Conservation (phyloP, 352 stramenopile species). For the Phytophthora aleatoria region DNA sequence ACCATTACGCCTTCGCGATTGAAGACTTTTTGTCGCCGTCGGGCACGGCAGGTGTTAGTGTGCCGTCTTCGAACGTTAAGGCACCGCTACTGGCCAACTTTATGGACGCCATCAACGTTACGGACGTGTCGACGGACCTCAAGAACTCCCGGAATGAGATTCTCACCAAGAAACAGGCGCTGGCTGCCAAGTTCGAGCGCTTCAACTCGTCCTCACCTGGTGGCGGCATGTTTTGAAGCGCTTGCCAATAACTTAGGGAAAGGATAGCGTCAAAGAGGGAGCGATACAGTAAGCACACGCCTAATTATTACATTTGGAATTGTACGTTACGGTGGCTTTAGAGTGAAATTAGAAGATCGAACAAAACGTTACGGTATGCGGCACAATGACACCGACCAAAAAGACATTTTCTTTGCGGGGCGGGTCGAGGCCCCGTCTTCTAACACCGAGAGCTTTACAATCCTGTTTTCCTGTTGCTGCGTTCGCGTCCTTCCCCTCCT, state of each 20-base stretch:
- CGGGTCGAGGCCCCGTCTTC: slow-evolving; percentile 36
- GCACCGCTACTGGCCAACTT: slow-evolving; percentile 86
- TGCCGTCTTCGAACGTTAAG: slow-evolving; percentile 83
- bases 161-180: slow-evolving; percentile 88
- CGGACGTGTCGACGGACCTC: slow-evolving; percentile 85
- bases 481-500: slow-evolving; percentile 11
- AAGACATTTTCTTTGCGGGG: slow-evolving; percentile 34
- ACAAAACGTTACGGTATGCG: slow-evolving; percentile 11
- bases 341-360: not conserved
- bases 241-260: slow-evolving; percentile 2
- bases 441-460: slow-evolving; percentile 46
- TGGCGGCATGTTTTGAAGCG: slow-evolving; percentile 56
- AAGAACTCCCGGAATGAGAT: slow-evolving; percentile 88
- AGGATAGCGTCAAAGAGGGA: slow-evolving; percentile 13
- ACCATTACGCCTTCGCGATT: slow-evolving; percentile 93
- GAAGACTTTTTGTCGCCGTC: slow-evolving; percentile 83
- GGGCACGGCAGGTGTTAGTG: slow-evolving; percentile 25
- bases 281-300: slow-evolving; percentile 35
- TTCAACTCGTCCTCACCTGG: slow-evolving; percentile 65
- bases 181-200: slow-evolving; percentile 85
- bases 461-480: slow-evolving; percentile 32
- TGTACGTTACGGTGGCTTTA: slow-evolving; percentile 17
- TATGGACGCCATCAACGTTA: slow-evolving; percentile 91
- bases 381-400: slow-evolving; percentile 37
- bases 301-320: slow-evolving; percentile 44